These are phyloP conservation scores for Isatis lusitanica DNA, from an alignment of 441 rosid species.

Conservation along the genomic window DNA sequence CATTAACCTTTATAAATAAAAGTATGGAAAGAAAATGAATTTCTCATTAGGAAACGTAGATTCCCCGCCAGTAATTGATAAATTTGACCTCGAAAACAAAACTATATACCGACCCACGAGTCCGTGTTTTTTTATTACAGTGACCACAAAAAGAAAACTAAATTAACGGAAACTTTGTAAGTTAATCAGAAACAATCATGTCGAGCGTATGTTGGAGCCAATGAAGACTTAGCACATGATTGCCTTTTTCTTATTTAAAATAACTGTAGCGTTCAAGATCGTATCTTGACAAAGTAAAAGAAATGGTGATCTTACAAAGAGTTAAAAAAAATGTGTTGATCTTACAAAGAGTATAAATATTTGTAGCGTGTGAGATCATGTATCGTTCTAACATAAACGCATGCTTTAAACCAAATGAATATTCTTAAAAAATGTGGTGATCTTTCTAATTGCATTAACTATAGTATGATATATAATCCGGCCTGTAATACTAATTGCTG, in stretches of 20 bases:
- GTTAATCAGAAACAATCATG: neutral
- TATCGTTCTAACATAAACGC: neutral
- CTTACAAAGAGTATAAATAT: neutral
- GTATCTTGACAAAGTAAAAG: neutral
- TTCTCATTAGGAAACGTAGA: neutral
- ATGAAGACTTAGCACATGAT: neutral
- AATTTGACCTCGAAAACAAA: neutral
- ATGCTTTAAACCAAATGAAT: neutral
- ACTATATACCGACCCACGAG: neutral
- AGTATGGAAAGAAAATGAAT: neutral
- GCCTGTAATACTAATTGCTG: neutral
- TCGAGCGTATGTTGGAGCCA: neutral
- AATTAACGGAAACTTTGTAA: neutral
- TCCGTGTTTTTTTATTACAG: neutral
- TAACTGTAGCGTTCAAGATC: neutral
- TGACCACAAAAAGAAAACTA: neutral
- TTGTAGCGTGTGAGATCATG: neutral
- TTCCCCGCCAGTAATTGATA: neutral
- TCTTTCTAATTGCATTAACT: neutral
- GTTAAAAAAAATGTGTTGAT: neutral
- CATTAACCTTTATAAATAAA: neutral
- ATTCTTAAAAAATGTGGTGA: neutral
- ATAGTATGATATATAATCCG: too few relatives aligned
- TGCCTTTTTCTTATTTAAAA: neutral
- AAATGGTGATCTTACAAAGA: too few relatives aligned